These are phyloP conservation scores for Globisporangium recalcitrans DNA, from an alignment of 352 stramenopile genomes.

Conservation along the genomic window DNA sequence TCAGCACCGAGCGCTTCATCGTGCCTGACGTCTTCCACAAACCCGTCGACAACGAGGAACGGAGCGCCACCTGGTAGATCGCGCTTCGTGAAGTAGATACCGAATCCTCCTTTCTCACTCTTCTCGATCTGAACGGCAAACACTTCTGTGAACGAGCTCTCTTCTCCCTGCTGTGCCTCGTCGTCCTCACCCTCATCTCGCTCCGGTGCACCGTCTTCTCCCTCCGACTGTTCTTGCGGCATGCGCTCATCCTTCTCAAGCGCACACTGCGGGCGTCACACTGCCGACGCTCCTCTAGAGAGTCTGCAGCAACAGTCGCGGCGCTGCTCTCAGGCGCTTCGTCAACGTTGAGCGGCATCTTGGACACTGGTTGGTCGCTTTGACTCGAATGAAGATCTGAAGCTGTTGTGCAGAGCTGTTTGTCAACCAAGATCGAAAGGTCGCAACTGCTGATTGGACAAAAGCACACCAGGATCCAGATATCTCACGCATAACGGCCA, in stretches of 20 bases:
- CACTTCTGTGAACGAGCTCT: not conserved
- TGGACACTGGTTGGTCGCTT: not conserved
- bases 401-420: no score
- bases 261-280: not conserved
- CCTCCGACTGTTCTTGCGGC: not conserved
- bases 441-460: constrained; percentile 16
- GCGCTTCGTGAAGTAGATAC: constrained; percentile 40
- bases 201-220: not conserved
- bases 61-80: not conserved
- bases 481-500: not conserved
- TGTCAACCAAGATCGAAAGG: constrained; percentile 9
- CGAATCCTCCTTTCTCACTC: constrained; percentile 27
- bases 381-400: not conserved
- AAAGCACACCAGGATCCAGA: constrained; percentile 1
- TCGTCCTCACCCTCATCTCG: not conserved
- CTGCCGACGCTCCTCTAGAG: not conserved
- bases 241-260: not conserved
- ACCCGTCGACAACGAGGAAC: constrained; percentile 31
- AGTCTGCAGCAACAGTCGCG: not conserved
- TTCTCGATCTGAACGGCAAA: constrained; percentile 31
- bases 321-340: not conserved
- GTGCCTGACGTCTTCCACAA: constrained; percentile 20
- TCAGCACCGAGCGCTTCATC: no score
- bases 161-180: not conserved
- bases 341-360: not conserved